These are phyloP conservation scores for apple (Malus domestica) DNA, from an alignment of 306 rosid species.

Conservation along the genomic window DNA sequence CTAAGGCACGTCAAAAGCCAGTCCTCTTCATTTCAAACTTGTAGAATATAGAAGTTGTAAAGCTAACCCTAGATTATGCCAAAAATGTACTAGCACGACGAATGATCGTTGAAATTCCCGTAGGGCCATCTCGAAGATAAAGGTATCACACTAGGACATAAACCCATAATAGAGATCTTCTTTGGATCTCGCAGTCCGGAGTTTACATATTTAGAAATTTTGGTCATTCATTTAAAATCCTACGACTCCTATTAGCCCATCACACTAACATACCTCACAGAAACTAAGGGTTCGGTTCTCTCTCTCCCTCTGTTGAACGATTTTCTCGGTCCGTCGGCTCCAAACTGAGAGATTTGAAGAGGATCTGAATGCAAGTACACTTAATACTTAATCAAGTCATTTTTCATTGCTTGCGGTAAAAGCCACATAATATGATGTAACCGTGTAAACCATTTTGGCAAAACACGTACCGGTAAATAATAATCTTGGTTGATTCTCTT, in stretches of 20 bases:
- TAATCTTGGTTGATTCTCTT: too few species aligned
- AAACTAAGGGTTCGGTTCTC: too few species aligned
- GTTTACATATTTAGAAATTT: too few species aligned
- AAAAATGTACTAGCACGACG: neutral
- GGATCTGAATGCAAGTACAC: neutral
- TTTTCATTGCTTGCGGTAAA: neutral
- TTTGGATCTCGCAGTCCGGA: too few species aligned
- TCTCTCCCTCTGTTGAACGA: too few species aligned
- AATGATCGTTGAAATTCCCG: conserved; percentile 17
- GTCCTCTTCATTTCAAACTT: neutral
- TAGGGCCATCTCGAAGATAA: neutral
- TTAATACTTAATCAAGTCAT: neutral
- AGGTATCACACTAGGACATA: neutral
- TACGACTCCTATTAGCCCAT: too few species aligned
- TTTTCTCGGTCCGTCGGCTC: too few species aligned
- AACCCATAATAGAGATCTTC: too few species aligned
- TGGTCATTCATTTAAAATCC: accelerated
- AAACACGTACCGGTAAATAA: too few species aligned
- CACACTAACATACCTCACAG: too few species aligned
- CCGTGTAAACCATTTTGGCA: neutral
- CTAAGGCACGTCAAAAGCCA: neutral
- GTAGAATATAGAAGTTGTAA: neutral
- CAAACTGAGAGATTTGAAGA: too few species aligned
- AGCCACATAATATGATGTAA: neutral
- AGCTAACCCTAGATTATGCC: neutral